Evolutionary conservation across 768 basidiomycete species (phyloP).

Genomic region (Amanita muscaria): DNA sequence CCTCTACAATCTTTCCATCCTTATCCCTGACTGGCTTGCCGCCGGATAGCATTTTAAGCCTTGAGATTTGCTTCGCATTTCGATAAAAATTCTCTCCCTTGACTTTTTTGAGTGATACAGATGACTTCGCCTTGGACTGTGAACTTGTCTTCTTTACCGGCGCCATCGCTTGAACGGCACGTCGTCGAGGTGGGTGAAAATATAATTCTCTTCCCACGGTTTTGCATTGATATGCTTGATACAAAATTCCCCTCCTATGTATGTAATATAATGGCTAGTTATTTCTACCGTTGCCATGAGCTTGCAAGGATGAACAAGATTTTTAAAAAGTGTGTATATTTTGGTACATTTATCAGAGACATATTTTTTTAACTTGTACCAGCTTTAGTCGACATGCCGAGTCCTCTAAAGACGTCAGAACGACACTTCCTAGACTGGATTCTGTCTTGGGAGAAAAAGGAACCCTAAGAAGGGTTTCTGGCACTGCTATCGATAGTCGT

Average conservation of each 20-base stretch:
- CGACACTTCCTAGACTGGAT: constrained; percentile 62
- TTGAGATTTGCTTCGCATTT: constrained; percentile 79
- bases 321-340: too few relatives aligned
- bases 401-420: constrained; percentile 40
- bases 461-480: constrained; percentile 42
- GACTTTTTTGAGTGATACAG: constrained; percentile 52
- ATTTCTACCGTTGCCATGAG: too few relatives aligned
- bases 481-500: constrained; percentile 56
- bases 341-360: too few relatives aligned
- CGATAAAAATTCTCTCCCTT: constrained; percentile 99
- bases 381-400: constrained; percentile 55
- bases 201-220: background rate
- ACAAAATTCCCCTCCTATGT: too few relatives aligned
- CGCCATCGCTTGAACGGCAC: constrained; percentile 24
- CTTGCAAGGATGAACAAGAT: too few relatives aligned
- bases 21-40: constrained; percentile 87
- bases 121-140: constrained; percentile 33
- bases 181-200: background rate
- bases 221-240: too few relatives aligned
- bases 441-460: constrained; percentile 48
- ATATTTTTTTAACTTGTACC: too few relatives aligned
- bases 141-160: constrained; percentile 29
- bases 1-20: constrained; percentile 87
- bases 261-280: too few relatives aligned
- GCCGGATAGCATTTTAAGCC: constrained; percentile 88